phyloP scores from a whole-genome alignment of 1,139 yeast species.

The Candida dubliniensis region DNA sequence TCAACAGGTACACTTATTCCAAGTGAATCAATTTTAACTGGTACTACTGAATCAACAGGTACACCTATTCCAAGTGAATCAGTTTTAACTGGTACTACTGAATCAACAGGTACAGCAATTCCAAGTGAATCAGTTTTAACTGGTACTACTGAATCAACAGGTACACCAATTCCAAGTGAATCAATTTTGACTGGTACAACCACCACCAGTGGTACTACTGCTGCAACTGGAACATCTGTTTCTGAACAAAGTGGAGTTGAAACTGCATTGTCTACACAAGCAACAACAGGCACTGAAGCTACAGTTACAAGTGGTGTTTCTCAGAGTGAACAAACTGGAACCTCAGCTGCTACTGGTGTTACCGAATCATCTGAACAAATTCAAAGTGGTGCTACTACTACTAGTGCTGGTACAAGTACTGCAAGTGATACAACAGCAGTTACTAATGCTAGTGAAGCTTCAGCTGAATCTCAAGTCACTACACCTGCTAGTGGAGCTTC shows the following conservation, averaged over 20 bases:
- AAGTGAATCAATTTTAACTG: neutral
- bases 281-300: neutral
- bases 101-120: slow-evolving; percentile 2
- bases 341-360: neutral
- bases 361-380: neutral
- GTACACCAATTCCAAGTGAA: neutral
- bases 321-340: neutral
- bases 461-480: slow-evolving; percentile 1
- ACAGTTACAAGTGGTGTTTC: neutral
- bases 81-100: slow-evolving; percentile 1
- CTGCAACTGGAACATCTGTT: neutral
- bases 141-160: neutral
- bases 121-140: neutral
- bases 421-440: neutral
- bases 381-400: neutral
- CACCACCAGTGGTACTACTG: slow-evolving; percentile 4
- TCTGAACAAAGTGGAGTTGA: slow-evolving; percentile 3
- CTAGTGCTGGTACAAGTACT: slow-evolving; percentile 1
- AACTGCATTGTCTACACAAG: neutral
- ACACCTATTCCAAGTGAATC: neutral
- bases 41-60: neutral
- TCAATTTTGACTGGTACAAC: neutral
- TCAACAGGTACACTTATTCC: neutral
- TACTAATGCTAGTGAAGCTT: neutral
- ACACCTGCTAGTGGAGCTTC: neutral